Base-by-base conservation (phyloP, 192 early-diverging fungal species). In the Backusella parvicylindrica region DNA sequence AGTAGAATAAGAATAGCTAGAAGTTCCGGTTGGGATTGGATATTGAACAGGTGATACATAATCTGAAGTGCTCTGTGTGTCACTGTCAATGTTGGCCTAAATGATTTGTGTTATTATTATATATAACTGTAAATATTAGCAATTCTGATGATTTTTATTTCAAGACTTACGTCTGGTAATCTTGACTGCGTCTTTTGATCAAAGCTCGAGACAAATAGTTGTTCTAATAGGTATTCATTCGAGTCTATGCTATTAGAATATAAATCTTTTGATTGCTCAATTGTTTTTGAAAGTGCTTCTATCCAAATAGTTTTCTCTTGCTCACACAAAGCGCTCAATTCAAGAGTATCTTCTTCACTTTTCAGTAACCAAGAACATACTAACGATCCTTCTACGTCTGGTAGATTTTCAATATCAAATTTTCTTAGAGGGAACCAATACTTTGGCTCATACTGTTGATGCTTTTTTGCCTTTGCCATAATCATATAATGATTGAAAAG, bases 351-450 rank as follows among this genome's bases (percentile, higher is more conserved):
- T 75, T 79, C 30, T 32, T 77, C 83, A 67, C 47, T 77, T 12
- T 35, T 18, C 9, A 78, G 11, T n/a, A 32, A 3, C 77, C 77
- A 78, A 33, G 40, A 33, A 35, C 49, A 70, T 13, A 33, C 36
- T 32, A 72, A 35, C 11, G 60, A 64, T 35, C 81, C 73, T 40
- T 79, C 72, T 21, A 37, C 50, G n/a, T 75, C 77, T 40, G 68
- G 69, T 6, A 83, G 76, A 70, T 91, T 87, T 8, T 85, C 81
- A 21, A 90, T 71, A 3, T 82, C 84, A 85, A 90, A 89, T 7
- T 86, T 84, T 18, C 90, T 83, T 32, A 92, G 77, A 4, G 91
- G 90, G 21, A 92, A 87, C 91, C 91, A 92, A 68, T 87, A 86
- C 35, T 86, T 83, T 2, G 89, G 88, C 15, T 88, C 80, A 33